These are phyloP conservation scores for Leccinum disarticulatum DNA, from an alignment of 768 basidiomycete genomes.

Conservation along the genomic window DNA sequence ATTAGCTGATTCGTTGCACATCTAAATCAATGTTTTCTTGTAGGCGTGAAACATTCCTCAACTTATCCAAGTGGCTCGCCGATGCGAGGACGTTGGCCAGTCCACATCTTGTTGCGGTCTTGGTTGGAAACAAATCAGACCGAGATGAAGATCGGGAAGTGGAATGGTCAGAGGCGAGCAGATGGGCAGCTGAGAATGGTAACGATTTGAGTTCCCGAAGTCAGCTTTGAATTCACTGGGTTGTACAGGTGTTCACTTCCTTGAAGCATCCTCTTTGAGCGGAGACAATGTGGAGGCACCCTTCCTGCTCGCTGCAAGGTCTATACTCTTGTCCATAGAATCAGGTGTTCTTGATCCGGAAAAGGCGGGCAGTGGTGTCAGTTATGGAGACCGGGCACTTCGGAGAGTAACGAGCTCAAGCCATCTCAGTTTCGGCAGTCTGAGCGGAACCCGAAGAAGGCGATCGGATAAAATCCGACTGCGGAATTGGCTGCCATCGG, in stretches of 20 bases:
- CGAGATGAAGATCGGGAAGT: conserved; percentile 94
- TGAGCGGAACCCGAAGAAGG: conserved; percentile 65
- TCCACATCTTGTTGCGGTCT: conserved; percentile 83
- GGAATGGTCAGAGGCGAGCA: conserved; percentile 91
- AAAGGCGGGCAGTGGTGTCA: conserved; percentile 91
- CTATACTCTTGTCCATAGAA: conserved; percentile 88
- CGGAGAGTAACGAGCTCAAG: conserved; percentile 91
- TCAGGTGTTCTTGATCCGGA: conserved; percentile 90
- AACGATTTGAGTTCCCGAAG: conserved; percentile 19
- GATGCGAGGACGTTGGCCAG: conserved; percentile 93
- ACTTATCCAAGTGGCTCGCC: conserved; percentile 85
- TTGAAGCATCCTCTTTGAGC: conserved; percentile 88
- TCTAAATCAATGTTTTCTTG: conserved; percentile 4
- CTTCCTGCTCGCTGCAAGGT: conserved; percentile 82
- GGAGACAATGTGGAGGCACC: conserved; percentile 96
- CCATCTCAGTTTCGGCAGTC: conserved; percentile 80
- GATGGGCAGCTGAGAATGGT: conserved; percentile 97
- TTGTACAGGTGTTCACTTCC: conserved; percentile 81
- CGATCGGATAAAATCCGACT: conserved; percentile 58
- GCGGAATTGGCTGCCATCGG: conserved; percentile 61
- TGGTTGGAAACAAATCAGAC: conserved; percentile 96
- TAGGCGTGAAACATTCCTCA: conserved; percentile 85
- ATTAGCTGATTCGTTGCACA: neutral
- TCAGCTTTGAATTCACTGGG: conserved; percentile 5
- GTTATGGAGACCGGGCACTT: conserved; percentile 92